Evolutionary conservation across 192 early-diverging fungal species (phyloP).

Genomic region (Podila epigama): DNA sequence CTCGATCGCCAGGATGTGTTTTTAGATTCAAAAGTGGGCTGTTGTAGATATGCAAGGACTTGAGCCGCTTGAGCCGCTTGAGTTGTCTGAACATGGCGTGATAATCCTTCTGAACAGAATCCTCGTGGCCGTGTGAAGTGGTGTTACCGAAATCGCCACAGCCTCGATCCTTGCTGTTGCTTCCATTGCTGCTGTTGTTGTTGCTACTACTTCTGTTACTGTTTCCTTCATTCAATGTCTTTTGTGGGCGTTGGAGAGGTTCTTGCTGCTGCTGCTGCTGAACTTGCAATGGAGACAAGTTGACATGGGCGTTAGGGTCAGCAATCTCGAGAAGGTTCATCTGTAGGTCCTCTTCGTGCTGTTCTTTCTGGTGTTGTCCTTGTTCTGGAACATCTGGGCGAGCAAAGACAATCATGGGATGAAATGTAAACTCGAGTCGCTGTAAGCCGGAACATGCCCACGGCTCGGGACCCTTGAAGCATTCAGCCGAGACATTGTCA

Average conservation of each 20-base stretch:
- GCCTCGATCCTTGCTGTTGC: neutral
- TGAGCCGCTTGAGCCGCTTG: slow-evolving; percentile 6
- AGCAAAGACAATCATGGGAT: slow-evolving; percentile 18
- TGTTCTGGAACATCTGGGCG: neutral
- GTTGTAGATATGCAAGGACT: slow-evolving; percentile 35
- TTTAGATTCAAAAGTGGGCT: slow-evolving; percentile 14
- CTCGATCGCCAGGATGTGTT: neutral
- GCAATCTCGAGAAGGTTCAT: too few species aligned
- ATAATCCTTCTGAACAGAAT: slow-evolving; percentile 24
- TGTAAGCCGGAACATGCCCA: slow-evolving; percentile 20
- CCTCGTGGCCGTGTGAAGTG: neutral
- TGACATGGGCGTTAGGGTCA: too few species aligned
- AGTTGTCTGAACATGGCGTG: slow-evolving; percentile 38
- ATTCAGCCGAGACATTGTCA: slow-evolving; percentile 32
- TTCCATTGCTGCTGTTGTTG: neutral
- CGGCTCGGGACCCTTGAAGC: slow-evolving; percentile 11
- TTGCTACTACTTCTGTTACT: too few species aligned
- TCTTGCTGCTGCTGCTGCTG: neutral
- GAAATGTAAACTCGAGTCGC: slow-evolving; percentile 41
- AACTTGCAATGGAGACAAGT: too few species aligned
- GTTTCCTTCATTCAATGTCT: neutral
- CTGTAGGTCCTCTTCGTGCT: neutral
- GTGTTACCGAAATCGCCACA: neutral
- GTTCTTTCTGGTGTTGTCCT: neutral
- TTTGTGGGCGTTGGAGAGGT: neutral